Evolutionary conservation across 2,329 filamentous ascomycete genomes (phyloP), one percentile per base, ranked within the genome.

Genomic region (Alternaria sp.): DNA sequence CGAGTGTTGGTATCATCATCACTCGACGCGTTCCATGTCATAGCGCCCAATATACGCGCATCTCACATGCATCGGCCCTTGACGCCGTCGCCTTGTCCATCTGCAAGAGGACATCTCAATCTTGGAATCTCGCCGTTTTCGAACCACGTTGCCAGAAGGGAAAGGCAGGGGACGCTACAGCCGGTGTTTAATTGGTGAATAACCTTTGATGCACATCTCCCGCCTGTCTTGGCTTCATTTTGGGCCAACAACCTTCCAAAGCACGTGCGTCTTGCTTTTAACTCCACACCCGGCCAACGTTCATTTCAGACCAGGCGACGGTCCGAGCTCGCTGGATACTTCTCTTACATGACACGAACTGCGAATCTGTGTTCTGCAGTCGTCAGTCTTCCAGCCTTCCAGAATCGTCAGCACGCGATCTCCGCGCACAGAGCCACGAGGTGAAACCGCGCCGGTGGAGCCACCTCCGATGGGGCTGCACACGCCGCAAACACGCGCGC

Each of bases 191-290:
- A 61, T 61, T 61, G 59, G 59, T 25, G 32, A 43, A 36, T 19
- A 40, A 8, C 23, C 15, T n/a, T 40, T 19, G 44, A n/a, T 61
- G 59, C 59, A 57, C 59, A 61, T 56, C 52, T 32, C 59, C 52
- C 13, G 19, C 32, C 17, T 50, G 54, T 28, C 59, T 61, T 61
- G 59, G 54, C 54, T 40, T 57, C 59, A 61, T 44, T 57, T 23
- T 21, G 40, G 21, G 43, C 50, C 57, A 19, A 44, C 46, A 44
- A 54, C 40, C 49, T 32, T 55, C 45, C 17, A 25, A n/a, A 61
- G 47, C 47, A 61, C 25, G 55, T 26, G 30, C 32, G 19, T 12
- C n/a, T 54, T 19, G 47, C 49, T 59, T 56, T n/a, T 12, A 23
- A 46, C 54, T 45, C 54, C 54, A 56, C 49, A 52, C 30, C 49